phyloP scores from a whole-genome alignment of 2,329 filamentous ascomycete genomes.

The Fusarium siculi region DNA sequence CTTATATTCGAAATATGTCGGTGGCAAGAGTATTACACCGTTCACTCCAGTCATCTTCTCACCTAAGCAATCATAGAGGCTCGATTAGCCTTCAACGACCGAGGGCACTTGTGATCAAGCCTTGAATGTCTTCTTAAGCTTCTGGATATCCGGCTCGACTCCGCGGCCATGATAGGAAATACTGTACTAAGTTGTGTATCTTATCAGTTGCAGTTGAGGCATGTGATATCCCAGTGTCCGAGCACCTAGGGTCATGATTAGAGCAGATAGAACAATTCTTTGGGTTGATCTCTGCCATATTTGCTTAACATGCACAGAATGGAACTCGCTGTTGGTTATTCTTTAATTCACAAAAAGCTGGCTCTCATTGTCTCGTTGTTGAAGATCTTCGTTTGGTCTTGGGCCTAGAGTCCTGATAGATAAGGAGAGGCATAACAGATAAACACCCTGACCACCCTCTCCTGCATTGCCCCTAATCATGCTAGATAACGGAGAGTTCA shows the following conservation, averaged over 20 bases:
- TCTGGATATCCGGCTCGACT: neutral
- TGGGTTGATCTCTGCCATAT: neutral
- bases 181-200: neutral
- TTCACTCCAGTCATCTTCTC: neutral
- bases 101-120: neutral
- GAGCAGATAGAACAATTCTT: neutral
- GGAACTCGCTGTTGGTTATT: neutral
- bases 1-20: neutral
- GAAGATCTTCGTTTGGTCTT: neutral
- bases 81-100: neutral
- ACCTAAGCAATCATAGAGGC: neutral
- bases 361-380: neutral
- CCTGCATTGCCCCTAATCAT: neutral
- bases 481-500: constrained; percentile 27
- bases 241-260: neutral
- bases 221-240: neutral
- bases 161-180: neutral
- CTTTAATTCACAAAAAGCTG: neutral
- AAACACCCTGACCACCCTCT: constrained; percentile 23
- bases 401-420: neutral
- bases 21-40: neutral
- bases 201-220: neutral
- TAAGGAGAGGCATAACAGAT: constrained; percentile 29
- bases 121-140: neutral
- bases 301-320: neutral